A percentile compares a stretch with the other conserved stretches of the same genome.
phyloP scores from a whole-genome alignment of 495 filamentous ascomycete genomes.

The Penicillium desertorum region DNA sequence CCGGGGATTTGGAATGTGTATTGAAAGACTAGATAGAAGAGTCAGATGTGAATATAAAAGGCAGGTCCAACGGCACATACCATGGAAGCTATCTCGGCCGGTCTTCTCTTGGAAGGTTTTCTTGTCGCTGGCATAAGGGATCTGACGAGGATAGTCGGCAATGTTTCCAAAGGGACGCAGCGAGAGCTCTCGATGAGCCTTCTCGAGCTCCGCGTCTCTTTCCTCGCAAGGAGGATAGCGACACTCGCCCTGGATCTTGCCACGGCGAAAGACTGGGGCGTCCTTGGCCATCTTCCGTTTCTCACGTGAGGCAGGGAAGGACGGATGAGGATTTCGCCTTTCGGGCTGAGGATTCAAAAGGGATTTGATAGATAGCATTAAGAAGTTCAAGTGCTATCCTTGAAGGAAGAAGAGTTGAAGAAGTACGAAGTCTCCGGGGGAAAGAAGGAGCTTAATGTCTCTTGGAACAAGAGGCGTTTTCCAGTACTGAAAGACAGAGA shows the following conservation, averaged over 20 bases:
- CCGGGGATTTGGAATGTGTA: conserved; percentile 80
- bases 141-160: conserved; percentile 65
- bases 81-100: conserved; percentile 82
- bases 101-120: conserved; percentile 82
- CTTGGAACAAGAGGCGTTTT: conserved; percentile 24
- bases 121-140: conserved; percentile 93
- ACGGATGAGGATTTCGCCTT: conserved; percentile 21
- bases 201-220: conserved; percentile 53
- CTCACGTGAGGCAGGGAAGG: conserved; percentile 22
- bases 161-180: conserved; percentile 71
- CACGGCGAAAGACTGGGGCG: conserved; percentile 55
- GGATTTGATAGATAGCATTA: conserved; percentile 37
- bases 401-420: conserved; percentile 15
- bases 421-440: not conserved
- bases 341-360: conserved; percentile 34
- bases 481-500: conserved; percentile 17
- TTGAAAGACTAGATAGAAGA: conserved; percentile 69
- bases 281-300: conserved; percentile 61
- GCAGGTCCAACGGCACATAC: conserved; percentile 44
- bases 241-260: conserved; percentile 58
- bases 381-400: conserved; percentile 18
- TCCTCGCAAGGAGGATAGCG: conserved; percentile 68
- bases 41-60: not conserved
- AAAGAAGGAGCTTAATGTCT: conserved; percentile 7
- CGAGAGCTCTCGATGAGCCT: conserved; percentile 58